Evolutionary conservation across 495 filamentous ascomycete species (phyloP), one percentile per base, ranked within the genome.

Genomic region (Penicilliopsis zonata): DNA sequence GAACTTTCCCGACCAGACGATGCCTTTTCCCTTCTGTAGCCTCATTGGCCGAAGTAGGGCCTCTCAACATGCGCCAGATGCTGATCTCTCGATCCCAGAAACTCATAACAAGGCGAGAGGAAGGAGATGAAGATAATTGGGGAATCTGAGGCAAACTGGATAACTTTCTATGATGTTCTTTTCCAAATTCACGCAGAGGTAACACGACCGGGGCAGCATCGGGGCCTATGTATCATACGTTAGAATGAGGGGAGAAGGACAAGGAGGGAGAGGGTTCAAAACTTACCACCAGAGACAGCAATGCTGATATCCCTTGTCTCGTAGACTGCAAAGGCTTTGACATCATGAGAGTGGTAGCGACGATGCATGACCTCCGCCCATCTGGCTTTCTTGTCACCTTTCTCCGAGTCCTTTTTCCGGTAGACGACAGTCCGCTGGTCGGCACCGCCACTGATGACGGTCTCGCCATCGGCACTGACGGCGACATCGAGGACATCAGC

Each of bases 71-170:
- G 26, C 74, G 72, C 86, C 86, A 99, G 37, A 99, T 73, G 37
- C 74, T 74, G 15, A 95, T 60, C 44, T 94, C 82, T 39, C 78
- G 69, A 33, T 88, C 82, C 90, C 90, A 99, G 79, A 85, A 96
- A 46, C 82, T 86, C 57, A 88, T 72, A 8, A 98, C 57, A 12
- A 93, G 52, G 21, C 88, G 69, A 18, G 70, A 70, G 13, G 68
- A 72, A 2, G 77, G 68, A 9, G 86, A 74, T 31, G 82, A 84
- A 17, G 71, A 61, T 5, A 94, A 44, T 3, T 74, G 70, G 1
- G 79, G 69, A 12, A 67, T 66, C 54, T 94, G 90, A 1, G 90
- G 88, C 13, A 95, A 63, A 43, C 72, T 70, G 4, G 87, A 73
- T 7, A 99, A 64, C 1, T 74, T 69, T 20, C 85, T 65, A 49